Conservation (phyloP, 2,329 filamentous ascomycete genomes). For the Cryphonectria parasitica region DNA sequence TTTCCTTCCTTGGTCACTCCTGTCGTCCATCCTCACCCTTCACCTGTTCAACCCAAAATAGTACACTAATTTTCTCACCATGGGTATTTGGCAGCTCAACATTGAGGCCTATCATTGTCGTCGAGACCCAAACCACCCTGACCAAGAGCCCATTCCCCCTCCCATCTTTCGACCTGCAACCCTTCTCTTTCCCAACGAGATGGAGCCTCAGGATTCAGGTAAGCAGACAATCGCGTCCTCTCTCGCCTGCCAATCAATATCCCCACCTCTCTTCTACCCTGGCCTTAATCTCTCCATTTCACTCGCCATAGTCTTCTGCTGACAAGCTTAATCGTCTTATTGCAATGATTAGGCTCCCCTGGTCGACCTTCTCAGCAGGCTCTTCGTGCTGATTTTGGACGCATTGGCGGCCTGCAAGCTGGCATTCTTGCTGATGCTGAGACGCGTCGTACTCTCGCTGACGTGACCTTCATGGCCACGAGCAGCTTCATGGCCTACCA, state of each 20-base stretch:
- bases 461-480: neutral
- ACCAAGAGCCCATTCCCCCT: neutral
- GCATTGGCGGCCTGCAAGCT: neutral
- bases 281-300: neutral
- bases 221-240: neutral
- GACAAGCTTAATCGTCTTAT: neutral
- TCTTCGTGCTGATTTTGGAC: neutral
- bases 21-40: neutral
- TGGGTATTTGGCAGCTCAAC: neutral
- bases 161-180: neutral
- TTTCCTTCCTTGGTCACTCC: too few relatives aligned
- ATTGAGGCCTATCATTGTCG: neutral
- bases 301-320: neutral
- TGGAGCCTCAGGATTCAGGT: neutral
- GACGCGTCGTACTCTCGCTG: neutral
- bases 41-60: neutral
- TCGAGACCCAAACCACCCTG: neutral
- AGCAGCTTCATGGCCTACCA: neutral
- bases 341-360: neutral
- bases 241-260: neutral
- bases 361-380: neutral
- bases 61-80: neutral
- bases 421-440: neutral
- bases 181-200: neutral
- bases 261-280: too few relatives aligned